Evolutionary conservation across 2,329 filamentous ascomycete species (phyloP).

Genomic region (Mollisia scopiformis): DNA sequence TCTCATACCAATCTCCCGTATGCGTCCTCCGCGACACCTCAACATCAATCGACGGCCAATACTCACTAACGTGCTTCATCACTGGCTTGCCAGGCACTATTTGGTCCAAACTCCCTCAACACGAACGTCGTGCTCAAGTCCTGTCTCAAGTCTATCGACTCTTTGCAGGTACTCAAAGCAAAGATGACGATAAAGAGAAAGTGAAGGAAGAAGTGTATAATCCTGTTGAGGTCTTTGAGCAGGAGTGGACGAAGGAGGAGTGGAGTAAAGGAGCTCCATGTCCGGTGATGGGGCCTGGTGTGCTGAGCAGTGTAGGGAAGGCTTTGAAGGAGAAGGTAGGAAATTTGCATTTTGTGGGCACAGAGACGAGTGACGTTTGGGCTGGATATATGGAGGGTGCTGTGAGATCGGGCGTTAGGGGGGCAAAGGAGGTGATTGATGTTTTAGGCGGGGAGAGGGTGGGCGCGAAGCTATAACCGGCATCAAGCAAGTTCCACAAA

Average conservation of each 20-base stretch:
- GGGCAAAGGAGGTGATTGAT: constrained; percentile 44
- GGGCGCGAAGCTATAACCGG: background rate
- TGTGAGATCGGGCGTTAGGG: constrained; percentile 46
- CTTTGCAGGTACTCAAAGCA: background rate
- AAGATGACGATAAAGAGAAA: background rate
- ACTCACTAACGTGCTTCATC: constrained; percentile 16
- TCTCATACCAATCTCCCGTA: constrained; percentile 42
- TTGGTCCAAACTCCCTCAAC: constrained; percentile 14
- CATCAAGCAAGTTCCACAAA: too few relatives aligned
- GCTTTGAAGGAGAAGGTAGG: constrained; percentile 40
- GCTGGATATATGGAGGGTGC: constrained; percentile 57
- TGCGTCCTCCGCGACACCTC: constrained; percentile 45
- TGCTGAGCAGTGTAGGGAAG: constrained; percentile 33
- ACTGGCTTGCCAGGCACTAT: constrained; percentile 4
- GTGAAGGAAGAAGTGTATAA: constrained; percentile 11
- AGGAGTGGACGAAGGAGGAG: constrained; percentile 26
- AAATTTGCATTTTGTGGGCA: constrained; percentile 53
- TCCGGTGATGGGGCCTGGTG: constrained; percentile 38
- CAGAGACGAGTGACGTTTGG: constrained; percentile 51
- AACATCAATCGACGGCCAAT: constrained; percentile 42
- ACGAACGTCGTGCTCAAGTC: constrained; percentile 12
- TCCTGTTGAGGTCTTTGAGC: constrained; percentile 21
- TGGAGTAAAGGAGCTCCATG: constrained; percentile 41
- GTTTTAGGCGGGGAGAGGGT: background rate
- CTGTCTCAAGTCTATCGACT: constrained; percentile 11